Base-by-base conservation (phyloP, 169 alveolate genomes). In the Eimeria falciformis region DNA sequence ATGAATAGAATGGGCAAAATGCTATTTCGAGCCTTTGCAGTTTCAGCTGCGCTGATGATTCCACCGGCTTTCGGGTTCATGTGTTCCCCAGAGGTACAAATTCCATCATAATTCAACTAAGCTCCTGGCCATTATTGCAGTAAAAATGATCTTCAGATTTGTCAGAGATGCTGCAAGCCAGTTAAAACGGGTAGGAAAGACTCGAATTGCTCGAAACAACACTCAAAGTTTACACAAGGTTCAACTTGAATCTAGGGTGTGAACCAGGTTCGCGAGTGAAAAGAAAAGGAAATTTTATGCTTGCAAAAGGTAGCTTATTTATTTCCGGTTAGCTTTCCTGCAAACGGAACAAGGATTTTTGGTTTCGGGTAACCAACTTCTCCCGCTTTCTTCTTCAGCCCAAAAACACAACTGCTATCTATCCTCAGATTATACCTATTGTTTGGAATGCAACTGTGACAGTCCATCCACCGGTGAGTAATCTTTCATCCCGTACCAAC, bases 131-230 rank as follows among this genome's bases (percentile, higher is more conserved):
- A 7, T 50, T 50, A 21, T 6, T 75, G 50, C 4, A 21, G 23
- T 45, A 4, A 75, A 46, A 14, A n/a, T 40, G 23, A 23, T 14
- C 46, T 33, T 45, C 62, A 88, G 93, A 81, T 88, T 21, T 88
- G 93, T 21, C 93, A 88, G 69, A 40, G 93, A 56, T 88, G 93
- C 89, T 88, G 93, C 84, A 81, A 81, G 68, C 89, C 93, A n/a
- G 89, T 75, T 11, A 71, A 81, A 17, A 88, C 93, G 40, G 93
- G 93, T 75, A 62, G 3, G 90, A 1, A n/a, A n/a, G n/a, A n/a
- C n/a, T n/a, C n/a, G n/a, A n/a, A n/a, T n/a, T n/a, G n/a, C n/a
- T n/a, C n/a, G n/a, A n/a, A n/a, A n/a, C n/a, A n/a, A n/a, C n/a
- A n/a, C n/a, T n/a, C n/a, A n/a, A n/a, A n/a, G n/a, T n/a, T n/a